phyloP scores from a whole-genome alignment of 2,329 filamentous ascomycete genomes.

The Exophiala viscosa region DNA sequence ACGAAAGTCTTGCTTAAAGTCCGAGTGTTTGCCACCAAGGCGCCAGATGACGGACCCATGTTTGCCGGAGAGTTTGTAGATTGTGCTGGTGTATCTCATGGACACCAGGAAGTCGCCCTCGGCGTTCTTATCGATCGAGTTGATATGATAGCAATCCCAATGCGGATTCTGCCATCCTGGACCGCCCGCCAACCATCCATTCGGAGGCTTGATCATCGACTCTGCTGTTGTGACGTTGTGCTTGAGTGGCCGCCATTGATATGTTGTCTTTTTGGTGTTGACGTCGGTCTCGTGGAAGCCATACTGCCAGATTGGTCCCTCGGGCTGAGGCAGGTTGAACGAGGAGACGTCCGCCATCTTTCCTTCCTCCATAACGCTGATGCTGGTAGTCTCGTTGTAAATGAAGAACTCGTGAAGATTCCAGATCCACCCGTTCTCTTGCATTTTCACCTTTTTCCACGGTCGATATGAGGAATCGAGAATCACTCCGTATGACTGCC shows the following conservation, averaged over 20 bases:
- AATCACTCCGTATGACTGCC: neutral
- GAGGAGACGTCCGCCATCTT: neutral
- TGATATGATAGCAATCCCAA: neutral
- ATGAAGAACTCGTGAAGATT: constrained; percentile 23
- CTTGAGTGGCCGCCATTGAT: constrained; percentile 46
- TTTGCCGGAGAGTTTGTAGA: neutral
- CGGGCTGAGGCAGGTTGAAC: constrained; percentile 6
- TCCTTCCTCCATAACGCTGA: neutral
- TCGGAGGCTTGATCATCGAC: too few relatives aligned
- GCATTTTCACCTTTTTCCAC: neutral
- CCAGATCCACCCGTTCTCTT: neutral
- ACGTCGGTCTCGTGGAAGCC: constrained; percentile 47
- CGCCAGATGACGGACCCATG: neutral
- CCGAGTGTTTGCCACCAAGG: neutral
- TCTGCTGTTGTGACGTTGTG: constrained; percentile 32
- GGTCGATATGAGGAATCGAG: constrained; percentile 3
- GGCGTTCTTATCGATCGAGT: neutral
- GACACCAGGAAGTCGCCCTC: neutral
- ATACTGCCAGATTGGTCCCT: constrained; percentile 32
- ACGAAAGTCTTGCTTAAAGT: neutral
- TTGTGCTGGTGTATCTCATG: neutral
- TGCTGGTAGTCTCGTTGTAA: neutral
- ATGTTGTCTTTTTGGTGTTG: constrained; percentile 40
- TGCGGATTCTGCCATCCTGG: neutral
- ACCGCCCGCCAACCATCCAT: neutral